phyloP scores from a whole-genome alignment of 441 rosid species.

The Cnidoscolus chayamansa region DNA sequence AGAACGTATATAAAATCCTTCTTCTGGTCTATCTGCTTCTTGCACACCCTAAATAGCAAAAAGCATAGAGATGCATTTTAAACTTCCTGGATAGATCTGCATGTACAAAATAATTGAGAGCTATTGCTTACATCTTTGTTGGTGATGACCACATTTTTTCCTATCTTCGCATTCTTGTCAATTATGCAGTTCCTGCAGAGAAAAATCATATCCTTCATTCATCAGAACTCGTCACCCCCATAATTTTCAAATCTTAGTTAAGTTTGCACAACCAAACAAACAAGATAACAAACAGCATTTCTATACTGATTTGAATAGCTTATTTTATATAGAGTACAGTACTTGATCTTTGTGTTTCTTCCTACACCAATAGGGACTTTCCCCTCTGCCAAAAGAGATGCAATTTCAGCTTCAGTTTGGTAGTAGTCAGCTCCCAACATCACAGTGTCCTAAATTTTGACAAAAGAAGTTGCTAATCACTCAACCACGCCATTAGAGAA shows the following conservation, averaged over 20 bases:
- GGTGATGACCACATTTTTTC: slow-evolving; percentile 68
- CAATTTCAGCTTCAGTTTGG: slow-evolving; percentile 88
- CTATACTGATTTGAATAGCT: neutral
- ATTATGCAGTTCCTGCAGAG: slow-evolving; percentile 71
- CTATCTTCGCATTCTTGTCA: slow-evolving; percentile 86
- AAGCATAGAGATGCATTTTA: neutral
- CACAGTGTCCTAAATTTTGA: slow-evolving; percentile 57
- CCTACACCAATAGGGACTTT: slow-evolving; percentile 85
- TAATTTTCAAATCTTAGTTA: neutral
- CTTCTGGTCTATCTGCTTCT: slow-evolving; percentile 81
- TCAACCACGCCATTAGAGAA: neutral
- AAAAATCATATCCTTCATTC: neutral
- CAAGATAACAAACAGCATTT: neutral
- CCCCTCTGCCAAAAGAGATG: slow-evolving; percentile 75
- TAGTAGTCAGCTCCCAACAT: slow-evolving; percentile 88
- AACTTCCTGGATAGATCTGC: neutral
- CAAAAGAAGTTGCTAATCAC: neutral
- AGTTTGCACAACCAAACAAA: neutral
- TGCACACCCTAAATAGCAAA: slow-evolving; percentile 57
- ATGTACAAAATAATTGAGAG: neutral
- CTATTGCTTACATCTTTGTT: slow-evolving; percentile 61
- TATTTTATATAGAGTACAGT: neutral
- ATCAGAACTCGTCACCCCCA: slow-evolving; percentile 11
- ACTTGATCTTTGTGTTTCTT: slow-evolving; percentile 73
- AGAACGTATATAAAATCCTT: slow-evolving; percentile 80